Evolutionary conservation across 2,329 filamentous ascomycete species (phyloP).

Genomic region (Fusarium sublunatum): DNA sequence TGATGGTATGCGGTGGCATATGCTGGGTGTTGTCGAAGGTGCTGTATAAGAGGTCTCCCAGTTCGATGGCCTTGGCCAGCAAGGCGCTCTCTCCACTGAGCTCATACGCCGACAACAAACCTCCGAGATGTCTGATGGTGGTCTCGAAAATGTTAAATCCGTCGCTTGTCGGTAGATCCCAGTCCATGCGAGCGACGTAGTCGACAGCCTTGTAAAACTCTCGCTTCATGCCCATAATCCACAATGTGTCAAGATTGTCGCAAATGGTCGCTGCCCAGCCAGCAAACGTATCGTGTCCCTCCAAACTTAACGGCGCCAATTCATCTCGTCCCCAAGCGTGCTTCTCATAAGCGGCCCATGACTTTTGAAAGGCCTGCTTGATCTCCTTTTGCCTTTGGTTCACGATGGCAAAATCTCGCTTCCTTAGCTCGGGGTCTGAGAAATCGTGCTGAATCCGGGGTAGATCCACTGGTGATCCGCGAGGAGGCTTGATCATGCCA

Average conservation of each 20-base stretch:
- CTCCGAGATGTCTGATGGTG: slow-evolving; percentile 74
- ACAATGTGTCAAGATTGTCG: slow-evolving; percentile 72
- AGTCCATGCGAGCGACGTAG: slow-evolving; percentile 59
- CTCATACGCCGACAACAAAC: slow-evolving; percentile 74
- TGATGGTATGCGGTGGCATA: slow-evolving; percentile 65
- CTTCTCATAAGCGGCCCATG: slow-evolving; percentile 68
- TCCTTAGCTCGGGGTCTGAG: slow-evolving; percentile 21
- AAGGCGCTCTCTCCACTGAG: slow-evolving; percentile 66
- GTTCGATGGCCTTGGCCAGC: slow-evolving; percentile 69
- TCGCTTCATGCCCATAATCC: slow-evolving; percentile 72
- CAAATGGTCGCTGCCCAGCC: slow-evolving; percentile 73
- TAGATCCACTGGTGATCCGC: slow-evolving; percentile 22
- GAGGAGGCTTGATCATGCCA: slow-evolving; percentile 25
- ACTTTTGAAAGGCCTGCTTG: slow-evolving; percentile 60
- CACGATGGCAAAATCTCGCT: slow-evolving; percentile 15
- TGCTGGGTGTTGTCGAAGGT: slow-evolving; percentile 74
- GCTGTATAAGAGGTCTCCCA: slow-evolving; percentile 70
- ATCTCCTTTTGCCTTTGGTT: slow-evolving; percentile 52
- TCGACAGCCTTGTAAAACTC: slow-evolving; percentile 71
- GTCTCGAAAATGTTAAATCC: slow-evolving; percentile 74
- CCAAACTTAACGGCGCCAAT: slow-evolving; percentile 63
- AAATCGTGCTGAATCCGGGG: slow-evolving; percentile 42
- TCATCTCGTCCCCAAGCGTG: slow-evolving; percentile 72
- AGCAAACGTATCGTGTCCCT: slow-evolving; percentile 64
- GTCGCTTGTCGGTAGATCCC: slow-evolving; percentile 57